These are phyloP conservation scores for Rutstroemia sp. DNA, from an alignment of 2,329 filamentous ascomycete species.

Conservation along the genomic window DNA sequence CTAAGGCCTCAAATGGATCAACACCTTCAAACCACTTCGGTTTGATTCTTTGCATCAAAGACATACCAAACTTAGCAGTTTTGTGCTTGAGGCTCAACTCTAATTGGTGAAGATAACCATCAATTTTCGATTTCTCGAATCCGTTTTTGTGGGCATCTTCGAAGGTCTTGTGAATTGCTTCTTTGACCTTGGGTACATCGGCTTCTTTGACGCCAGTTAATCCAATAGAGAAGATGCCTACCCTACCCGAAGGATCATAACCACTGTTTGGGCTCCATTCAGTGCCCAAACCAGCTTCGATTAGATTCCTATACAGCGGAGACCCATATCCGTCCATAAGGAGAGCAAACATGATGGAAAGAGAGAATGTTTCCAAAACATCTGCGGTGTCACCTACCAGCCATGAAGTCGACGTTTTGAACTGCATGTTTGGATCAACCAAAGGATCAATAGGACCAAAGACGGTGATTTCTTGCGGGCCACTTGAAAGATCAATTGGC, in stretches of 20 bases:
- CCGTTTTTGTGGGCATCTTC: conserved; percentile 63
- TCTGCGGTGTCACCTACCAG: conserved; percentile 76
- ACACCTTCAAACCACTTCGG: conserved; percentile 93
- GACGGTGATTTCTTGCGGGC: conserved; percentile 62
- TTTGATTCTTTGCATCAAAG: conserved; percentile 79
- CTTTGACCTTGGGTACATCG: conserved; percentile 70
- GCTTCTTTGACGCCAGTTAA: conserved; percentile 80
- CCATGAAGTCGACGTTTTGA: conserved; percentile 93
- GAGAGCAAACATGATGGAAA: conserved; percentile 74
- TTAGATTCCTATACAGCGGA: conserved; percentile 79
- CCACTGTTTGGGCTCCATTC: conserved; percentile 95
- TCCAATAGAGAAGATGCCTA: conserved; percentile 82
- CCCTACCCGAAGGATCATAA: conserved; percentile 71
- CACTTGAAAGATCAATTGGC: conserved; percentile 63
- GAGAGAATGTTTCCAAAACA: conserved; percentile 79
- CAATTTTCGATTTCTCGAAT: conserved; percentile 84
- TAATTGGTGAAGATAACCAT: conserved; percentile 87
- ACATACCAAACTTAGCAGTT: conserved; percentile 90
- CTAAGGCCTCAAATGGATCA: conserved; percentile 82
- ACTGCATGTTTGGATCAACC: conserved; percentile 77
- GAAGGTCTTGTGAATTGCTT: conserved; percentile 65
- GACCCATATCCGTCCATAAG: conserved; percentile 94
- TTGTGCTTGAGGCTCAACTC: conserved; percentile 95
- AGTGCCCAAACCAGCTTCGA: conserved; percentile 83
- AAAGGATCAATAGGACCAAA: conserved; percentile 80